These are phyloP conservation scores for Dothideomycetidae sp. DNA, from an alignment of 2,329 filamentous ascomycete genomes.

Conservation along the genomic window DNA sequence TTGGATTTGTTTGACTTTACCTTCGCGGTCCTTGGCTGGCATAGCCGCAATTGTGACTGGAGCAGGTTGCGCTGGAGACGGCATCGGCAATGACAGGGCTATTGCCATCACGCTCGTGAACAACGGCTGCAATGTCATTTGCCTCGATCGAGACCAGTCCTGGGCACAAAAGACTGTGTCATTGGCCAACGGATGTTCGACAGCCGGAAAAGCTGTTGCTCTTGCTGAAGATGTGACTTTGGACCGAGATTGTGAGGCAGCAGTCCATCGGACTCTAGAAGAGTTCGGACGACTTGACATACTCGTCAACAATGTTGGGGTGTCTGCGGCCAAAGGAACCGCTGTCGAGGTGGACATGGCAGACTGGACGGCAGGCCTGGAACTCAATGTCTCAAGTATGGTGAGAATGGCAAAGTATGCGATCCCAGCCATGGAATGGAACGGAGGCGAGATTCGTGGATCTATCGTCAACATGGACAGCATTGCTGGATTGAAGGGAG, in stretches of 20 bases:
- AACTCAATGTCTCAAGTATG: slow-evolving; percentile 52
- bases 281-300: slow-evolving; percentile 46
- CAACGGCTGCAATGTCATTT: slow-evolving; percentile 45
- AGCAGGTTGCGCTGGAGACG: slow-evolving; percentile 42
- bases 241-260: slow-evolving; percentile 35
- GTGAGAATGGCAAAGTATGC: slow-evolving; percentile 48
- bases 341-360: slow-evolving; percentile 47
- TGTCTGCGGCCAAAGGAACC: slow-evolving; percentile 44
- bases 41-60: slow-evolving; percentile 44
- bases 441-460: slow-evolving; percentile 35
- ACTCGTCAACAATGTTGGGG: slow-evolving; percentile 50
- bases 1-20: no score
- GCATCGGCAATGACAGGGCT: slow-evolving; percentile 46
- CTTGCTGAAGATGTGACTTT: slow-evolving; percentile 42
- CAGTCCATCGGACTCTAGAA: slow-evolving; percentile 29
- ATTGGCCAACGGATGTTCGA: slow-evolving; percentile 29
- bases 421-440: slow-evolving; percentile 45
- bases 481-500: slow-evolving; percentile 43
- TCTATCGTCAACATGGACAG: slow-evolving; percentile 49
- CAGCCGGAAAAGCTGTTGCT: slow-evolving; percentile 28
- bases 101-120: slow-evolving; percentile 45
- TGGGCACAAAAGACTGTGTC: slow-evolving; percentile 40
- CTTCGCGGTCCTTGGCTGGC: slow-evolving; percentile 27
- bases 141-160: slow-evolving; percentile 38
- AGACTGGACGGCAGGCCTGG: slow-evolving; percentile 41